Conservation (phyloP, 305 asterid genomes). For the Fraxinus sp. region DNA sequence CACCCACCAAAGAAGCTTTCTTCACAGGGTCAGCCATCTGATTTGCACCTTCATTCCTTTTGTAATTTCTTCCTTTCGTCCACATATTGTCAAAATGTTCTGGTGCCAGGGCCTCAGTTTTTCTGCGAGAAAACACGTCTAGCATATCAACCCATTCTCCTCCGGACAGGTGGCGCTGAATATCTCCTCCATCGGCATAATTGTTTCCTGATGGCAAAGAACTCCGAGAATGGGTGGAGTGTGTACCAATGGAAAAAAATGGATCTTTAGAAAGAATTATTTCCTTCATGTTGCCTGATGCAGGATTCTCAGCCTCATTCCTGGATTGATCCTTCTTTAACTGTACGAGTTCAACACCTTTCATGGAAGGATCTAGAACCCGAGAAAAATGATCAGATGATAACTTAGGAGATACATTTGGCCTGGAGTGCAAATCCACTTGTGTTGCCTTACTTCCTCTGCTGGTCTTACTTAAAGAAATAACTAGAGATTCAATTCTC, state of each 20-base stretch:
- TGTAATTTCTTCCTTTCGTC: slow-evolving; percentile 90
- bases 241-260: slow-evolving; percentile 69
- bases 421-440: slow-evolving; percentile 41
- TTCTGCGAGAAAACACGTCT: slow-evolving; percentile 75
- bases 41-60: slow-evolving; percentile 50
- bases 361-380: slow-evolving; percentile 66
- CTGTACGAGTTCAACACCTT: slow-evolving; percentile 91
- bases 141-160: slow-evolving; percentile 87
- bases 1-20: slow-evolving; percentile 42
- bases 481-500: slow-evolving; percentile 76
- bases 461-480: slow-evolving; percentile 54
- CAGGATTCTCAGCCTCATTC: slow-evolving; percentile 36
- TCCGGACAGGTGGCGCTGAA: slow-evolving; percentile 57
- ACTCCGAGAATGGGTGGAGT: slow-evolving; percentile 74
- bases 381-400: slow-evolving; percentile 52
- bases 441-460: slow-evolving; percentile 50
- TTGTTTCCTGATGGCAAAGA: slow-evolving; percentile 52
- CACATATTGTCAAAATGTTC: slow-evolving; percentile 98
- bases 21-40: slow-evolving; percentile 36
- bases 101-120: slow-evolving; percentile 83
- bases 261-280: slow-evolving; percentile 69
- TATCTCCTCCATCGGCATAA: slow-evolving; percentile 49
- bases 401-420: slow-evolving; percentile 43
- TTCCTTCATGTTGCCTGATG: slow-evolving; percentile 38
- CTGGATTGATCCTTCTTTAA: slow-evolving; percentile 65